Percentiles rank a stretch among this genome's conserved stretches.
Conservation (phyloP, 2,329 filamentous ascomycete species). For the Sclerotinia borealis region DNA sequence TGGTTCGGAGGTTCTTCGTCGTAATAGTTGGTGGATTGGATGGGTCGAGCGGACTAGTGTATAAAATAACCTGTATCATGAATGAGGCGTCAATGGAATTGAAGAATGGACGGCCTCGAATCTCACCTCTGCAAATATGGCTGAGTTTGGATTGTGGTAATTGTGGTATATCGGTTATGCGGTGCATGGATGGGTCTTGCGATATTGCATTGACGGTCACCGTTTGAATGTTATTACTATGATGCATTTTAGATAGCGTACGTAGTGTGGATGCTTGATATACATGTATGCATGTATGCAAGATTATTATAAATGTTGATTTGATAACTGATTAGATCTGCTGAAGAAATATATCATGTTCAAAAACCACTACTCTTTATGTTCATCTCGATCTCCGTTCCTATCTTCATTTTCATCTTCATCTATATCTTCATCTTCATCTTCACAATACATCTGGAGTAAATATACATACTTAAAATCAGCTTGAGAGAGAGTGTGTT, state of each 20-base stretch:
- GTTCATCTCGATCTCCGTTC: neutral
- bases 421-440: too few species aligned
- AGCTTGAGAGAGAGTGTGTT: too few species aligned
- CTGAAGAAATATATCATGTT: neutral
- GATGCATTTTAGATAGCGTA: neutral
- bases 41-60: neutral
- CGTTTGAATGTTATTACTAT: neutral
- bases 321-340: neutral
- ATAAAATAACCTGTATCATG: conserved; percentile 1
- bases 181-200: neutral
- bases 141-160: neutral
- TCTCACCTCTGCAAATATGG: conserved; percentile 5
- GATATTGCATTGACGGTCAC: neutral
- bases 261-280: neutral
- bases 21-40: neutral
- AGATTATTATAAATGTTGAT: conserved; percentile 1
- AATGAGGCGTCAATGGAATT: conserved; percentile 2
- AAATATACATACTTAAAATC: too few species aligned
- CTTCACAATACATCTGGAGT: too few species aligned
- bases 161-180: neutral
- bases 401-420: too few species aligned
- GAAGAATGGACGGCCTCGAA: neutral
- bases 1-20: conserved; percentile 38
- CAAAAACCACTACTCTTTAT: too few species aligned
- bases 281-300: neutral